A percentile compares a stretch with the other conserved stretches of the same genome.
Conservation (phyloP, 306 rosid genomes). For the Sesbania bispinosa region DNA sequence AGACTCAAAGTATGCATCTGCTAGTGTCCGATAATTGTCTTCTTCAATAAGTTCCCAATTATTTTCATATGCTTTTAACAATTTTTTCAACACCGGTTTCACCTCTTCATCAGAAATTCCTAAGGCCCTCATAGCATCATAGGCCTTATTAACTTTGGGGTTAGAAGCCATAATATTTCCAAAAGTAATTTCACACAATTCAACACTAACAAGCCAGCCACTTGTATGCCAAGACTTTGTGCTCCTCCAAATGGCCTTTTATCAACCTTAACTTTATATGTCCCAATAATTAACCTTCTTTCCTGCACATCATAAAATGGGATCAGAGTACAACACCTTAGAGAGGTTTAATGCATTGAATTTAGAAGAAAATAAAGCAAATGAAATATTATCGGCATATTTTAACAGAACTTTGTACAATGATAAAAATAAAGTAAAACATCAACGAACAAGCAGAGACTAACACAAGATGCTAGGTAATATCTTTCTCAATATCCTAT, state of each 20-base stretch:
- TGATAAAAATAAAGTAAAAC: conserved; percentile 8
- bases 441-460: background rate
- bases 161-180: conserved; percentile 43
- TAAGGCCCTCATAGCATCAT: conserved; percentile 39
- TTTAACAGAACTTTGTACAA: background rate
- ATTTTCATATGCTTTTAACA: conserved; percentile 35
- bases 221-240: conserved; percentile 5
- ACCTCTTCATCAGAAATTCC: conserved; percentile 52
- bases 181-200: conserved; percentile 13
- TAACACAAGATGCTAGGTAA: background rate
- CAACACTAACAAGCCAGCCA: conserved; percentile 5
- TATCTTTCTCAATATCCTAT: background rate
- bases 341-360: background rate
- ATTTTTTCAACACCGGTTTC: conserved; percentile 45
- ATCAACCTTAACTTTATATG: conserved; percentile 16
- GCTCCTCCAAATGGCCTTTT: conserved; percentile 4
- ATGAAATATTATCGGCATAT: background rate
- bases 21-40: conserved; percentile 62
- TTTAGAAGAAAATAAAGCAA: conserved; percentile 4
- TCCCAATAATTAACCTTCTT: background rate
- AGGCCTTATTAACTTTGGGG: conserved; percentile 43
- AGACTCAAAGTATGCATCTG: conserved; percentile 70
- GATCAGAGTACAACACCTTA: background rate
- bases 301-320: background rate
- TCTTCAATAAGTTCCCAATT: conserved; percentile 72